Percentiles rank a stretch among this genome's conserved stretches.
These are phyloP conservation scores for Suillus americanus DNA, from an alignment of 768 basidiomycete genomes.

Conservation along the genomic window DNA sequence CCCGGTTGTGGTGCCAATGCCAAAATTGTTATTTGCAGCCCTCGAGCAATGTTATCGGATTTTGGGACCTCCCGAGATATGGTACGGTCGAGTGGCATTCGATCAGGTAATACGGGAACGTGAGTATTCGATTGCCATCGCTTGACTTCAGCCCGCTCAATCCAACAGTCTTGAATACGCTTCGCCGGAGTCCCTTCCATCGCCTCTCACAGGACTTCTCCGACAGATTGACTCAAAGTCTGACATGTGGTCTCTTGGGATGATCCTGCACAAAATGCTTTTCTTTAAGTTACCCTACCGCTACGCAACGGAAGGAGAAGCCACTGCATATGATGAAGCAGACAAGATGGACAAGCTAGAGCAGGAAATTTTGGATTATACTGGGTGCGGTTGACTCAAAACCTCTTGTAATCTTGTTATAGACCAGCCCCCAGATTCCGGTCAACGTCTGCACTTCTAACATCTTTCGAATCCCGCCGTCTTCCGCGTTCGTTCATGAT, in stretches of 20 bases:
- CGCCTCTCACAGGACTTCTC: slow-evolving; percentile 61
- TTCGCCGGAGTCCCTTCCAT: slow-evolving; percentile 83
- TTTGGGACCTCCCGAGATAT: slow-evolving; percentile 95
- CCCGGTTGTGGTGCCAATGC: background rate
- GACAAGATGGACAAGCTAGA: slow-evolving; percentile 73
- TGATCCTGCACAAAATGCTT: slow-evolving; percentile 91
- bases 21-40: slow-evolving; percentile 42
- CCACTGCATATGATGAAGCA: slow-evolving; percentile 46
- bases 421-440: slow-evolving; percentile 42
- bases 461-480: slow-evolving; percentile 67
- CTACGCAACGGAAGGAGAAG: slow-evolving; percentile 63
- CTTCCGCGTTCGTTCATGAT: slow-evolving; percentile 71
- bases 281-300: slow-evolving; percentile 89
- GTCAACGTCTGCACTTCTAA: slow-evolving; percentile 47
- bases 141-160: background rate
- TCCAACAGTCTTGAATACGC: slow-evolving; percentile 73
- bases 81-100: slow-evolving; percentile 62
- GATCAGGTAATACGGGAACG: slow-evolving; percentile 96
- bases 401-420: background rate
- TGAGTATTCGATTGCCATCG: slow-evolving; percentile 37
- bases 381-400: slow-evolving; percentile 51
- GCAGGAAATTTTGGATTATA: slow-evolving; percentile 69
- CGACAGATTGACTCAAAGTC: slow-evolving; percentile 80
- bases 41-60: slow-evolving; percentile 92
- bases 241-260: slow-evolving; percentile 97